These are phyloP conservation scores for Ceratobasidium sp. DNA, from an alignment of 1,284 basidiomycete species.

Conservation along the genomic window DNA sequence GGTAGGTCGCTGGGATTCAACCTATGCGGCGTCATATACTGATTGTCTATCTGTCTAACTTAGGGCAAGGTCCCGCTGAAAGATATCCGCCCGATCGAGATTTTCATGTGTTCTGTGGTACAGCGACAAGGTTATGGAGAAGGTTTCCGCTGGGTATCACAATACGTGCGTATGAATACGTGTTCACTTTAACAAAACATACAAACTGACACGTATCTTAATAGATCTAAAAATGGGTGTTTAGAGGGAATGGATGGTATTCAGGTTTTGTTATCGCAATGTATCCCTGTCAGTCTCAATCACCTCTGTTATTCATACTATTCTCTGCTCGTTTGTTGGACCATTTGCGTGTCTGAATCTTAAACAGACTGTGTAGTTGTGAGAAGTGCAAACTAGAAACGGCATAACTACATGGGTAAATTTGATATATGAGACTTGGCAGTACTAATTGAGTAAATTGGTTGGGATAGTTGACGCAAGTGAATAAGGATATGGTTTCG, in stretches of 20 bases:
- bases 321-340: not conserved
- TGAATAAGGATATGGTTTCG: slow-evolving; percentile 34
- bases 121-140: slow-evolving; percentile 99
- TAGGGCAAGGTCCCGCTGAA: slow-evolving; percentile 96
- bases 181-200: not conserved
- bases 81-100: slow-evolving; percentile 98
- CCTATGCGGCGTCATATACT: not conserved
- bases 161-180: slow-evolving; percentile 75
- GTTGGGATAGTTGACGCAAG: not conserved
- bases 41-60: slow-evolving; percentile 16
- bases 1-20: slow-evolving; percentile 61
- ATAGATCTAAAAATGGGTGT: slow-evolving; percentile 30
- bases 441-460: not conserved
- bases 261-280: slow-evolving; percentile 32
- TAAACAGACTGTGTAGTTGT: not conserved
- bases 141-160: slow-evolving; percentile 98
- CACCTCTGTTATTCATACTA: slow-evolving; percentile 41
- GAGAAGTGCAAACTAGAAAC: not conserved
- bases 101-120: slow-evolving; percentile 99
- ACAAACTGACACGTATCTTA: not conserved
- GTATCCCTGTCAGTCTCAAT: slow-evolving; percentile 24
- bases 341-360: not conserved
- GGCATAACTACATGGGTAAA: slow-evolving; percentile 12
- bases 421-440: not conserved
- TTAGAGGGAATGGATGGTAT: slow-evolving; percentile 12